These are phyloP conservation scores for Pseudogymnoascus sp. DNA, from an alignment of 2,329 filamentous ascomycete genomes.

Conservation along the genomic window DNA sequence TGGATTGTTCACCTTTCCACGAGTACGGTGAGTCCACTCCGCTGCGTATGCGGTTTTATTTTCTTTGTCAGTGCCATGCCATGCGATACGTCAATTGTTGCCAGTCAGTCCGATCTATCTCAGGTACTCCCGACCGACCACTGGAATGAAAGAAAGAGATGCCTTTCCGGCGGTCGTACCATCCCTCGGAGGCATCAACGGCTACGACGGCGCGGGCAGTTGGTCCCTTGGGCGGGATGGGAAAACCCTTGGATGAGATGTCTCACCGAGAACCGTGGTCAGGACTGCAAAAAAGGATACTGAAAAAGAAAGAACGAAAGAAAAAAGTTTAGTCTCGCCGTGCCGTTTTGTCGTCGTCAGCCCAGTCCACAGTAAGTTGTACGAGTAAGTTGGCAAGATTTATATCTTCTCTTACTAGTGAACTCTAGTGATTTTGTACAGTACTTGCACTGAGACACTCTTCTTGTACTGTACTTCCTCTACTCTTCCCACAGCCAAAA, in stretches of 20 bases:
- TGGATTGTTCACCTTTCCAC: not conserved
- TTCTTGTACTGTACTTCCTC: not conserved
- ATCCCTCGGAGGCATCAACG: not conserved
- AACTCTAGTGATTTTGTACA: not conserved
- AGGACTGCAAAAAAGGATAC: not conserved
- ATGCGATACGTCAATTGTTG: too few species aligned
- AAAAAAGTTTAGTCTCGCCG: not conserved
- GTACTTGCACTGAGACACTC: not conserved
- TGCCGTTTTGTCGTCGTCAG: not conserved
- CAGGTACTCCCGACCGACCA: not conserved
- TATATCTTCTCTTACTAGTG: too few species aligned
- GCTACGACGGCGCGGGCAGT: not conserved
- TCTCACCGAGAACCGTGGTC: not conserved
- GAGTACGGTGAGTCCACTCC: not conserved
- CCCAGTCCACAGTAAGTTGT: not conserved
- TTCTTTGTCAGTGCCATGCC: too few species aligned
- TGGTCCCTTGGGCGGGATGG: not conserved
- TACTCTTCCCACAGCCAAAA: not conserved
- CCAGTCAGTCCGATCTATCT: too few species aligned
- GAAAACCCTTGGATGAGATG: not conserved
- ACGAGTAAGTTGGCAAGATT: not conserved
- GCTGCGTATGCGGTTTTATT: too few species aligned
- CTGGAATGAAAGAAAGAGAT: too few species aligned
- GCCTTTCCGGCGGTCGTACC: not conserved
- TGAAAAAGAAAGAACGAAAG: not conserved